Conservation (phyloP, 2,329 filamentous ascomycete species). For the Ophiocordyceps camponoti-floridani region DNA sequence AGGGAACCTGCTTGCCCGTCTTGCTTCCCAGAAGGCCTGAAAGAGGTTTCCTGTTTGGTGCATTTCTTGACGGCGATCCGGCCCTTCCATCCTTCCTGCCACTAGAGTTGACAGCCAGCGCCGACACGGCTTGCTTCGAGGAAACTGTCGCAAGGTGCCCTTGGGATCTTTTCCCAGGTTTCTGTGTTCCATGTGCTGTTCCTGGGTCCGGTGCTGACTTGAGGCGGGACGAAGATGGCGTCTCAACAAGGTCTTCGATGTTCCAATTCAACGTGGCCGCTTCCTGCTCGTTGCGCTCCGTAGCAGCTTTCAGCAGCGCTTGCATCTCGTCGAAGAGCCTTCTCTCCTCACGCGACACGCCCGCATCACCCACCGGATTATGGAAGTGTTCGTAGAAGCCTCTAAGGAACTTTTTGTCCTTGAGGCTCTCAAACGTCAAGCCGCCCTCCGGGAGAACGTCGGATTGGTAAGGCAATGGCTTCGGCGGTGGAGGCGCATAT, state of each 20-base stretch:
- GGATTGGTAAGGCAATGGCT: slow-evolving; percentile 48
- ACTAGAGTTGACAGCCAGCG: slow-evolving; percentile 18
- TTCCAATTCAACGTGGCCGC: slow-evolving; percentile 46
- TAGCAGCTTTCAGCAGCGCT: slow-evolving; percentile 34
- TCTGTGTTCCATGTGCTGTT: neutral
- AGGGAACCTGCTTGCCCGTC: slow-evolving; percentile 17
- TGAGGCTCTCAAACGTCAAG: slow-evolving; percentile 38
- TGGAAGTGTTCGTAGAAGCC: slow-evolving; percentile 44
- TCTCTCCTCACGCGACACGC: slow-evolving; percentile 42
- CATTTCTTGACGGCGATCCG: neutral
- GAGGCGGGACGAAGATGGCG: slow-evolving; percentile 3
- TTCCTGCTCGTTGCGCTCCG: slow-evolving; percentile 49
- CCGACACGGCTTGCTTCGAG: slow-evolving; percentile 35
- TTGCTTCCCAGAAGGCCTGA: slow-evolving; percentile 13
- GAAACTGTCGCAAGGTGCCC: slow-evolving; percentile 12
- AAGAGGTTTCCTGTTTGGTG: slow-evolving; percentile 9
- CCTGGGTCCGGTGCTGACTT: neutral
- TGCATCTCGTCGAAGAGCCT: slow-evolving; percentile 37
- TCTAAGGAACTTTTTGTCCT: slow-evolving; percentile 38
- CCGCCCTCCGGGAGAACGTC: slow-evolving; percentile 44
- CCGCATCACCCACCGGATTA: slow-evolving; percentile 49
- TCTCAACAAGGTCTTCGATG: slow-evolving; percentile 34
- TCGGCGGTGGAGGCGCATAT: slow-evolving; percentile 65
- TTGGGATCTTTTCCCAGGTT: slow-evolving; percentile 1
- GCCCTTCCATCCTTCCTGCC: neutral